Evolutionary conservation across 129 eudicot species (phyloP).

Genomic region (Pulicaria dysenterica): DNA sequence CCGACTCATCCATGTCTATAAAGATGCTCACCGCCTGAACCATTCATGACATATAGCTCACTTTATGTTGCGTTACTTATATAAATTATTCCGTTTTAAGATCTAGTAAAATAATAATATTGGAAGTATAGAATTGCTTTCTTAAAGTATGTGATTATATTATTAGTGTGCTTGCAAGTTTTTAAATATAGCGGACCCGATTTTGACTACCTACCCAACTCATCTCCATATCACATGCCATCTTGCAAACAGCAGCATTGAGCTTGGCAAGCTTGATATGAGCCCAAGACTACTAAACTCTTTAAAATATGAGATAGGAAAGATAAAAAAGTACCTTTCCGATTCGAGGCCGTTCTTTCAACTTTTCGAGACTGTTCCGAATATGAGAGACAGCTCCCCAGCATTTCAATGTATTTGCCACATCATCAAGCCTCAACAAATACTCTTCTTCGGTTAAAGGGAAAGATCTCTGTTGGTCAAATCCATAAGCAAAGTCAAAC

Average conservation of each 20-base stretch:
- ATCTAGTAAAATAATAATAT: conserved; percentile 1
- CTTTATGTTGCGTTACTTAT: not conserved
- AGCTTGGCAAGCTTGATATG: not conserved
- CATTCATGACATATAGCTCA: not conserved
- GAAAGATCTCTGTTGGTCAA: conserved; percentile 75
- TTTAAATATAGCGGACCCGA: too few species aligned
- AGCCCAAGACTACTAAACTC: not conserved
- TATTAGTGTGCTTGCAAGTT: too few species aligned
- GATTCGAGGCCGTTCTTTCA: conserved; percentile 92
- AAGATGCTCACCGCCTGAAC: conserved; percentile 95
- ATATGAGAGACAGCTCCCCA: conserved; percentile 99
- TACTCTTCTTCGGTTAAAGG: conserved; percentile 97
- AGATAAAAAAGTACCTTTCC: conserved; percentile 65
- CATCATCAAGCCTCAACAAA: conserved; percentile 94
- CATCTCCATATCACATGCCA: too few species aligned
- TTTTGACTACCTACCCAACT: too few species aligned
- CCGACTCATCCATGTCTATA: conserved; percentile 95
- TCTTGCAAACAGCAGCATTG: too few species aligned
- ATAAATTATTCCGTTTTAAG: not conserved
- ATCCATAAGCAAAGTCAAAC: not conserved
- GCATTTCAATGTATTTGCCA: conserved; percentile 89
- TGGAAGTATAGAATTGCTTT: not conserved
- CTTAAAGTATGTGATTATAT: too few species aligned
- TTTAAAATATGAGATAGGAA: not conserved
- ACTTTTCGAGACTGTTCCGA: conserved; percentile 71